Base-by-base conservation (phyloP, 1,139 yeast species). In the Chernovozyma aurita region DNA sequence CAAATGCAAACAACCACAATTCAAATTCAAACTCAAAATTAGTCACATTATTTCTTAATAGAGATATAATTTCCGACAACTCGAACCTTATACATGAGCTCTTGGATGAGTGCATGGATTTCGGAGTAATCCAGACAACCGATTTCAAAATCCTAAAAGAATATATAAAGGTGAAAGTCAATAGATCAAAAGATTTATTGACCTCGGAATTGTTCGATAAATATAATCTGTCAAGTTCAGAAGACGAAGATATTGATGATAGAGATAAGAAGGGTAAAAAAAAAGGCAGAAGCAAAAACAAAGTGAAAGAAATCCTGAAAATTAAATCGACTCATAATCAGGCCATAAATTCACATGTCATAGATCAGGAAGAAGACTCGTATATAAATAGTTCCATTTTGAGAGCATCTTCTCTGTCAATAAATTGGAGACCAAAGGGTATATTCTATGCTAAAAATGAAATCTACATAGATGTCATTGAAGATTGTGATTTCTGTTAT, bases 361-460 rank as follows among this genome's bases (percentile, higher is more conserved):
- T 61, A n/a, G 49, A 49, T 1, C 43, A 57, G 13, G 18, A 26
- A 14, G 46, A 53, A 3, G 44, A 49, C 16, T 13, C 30, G 4
- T 43, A 50, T 24, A 66, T 82, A 41, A 83, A 84, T 50, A 76
- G 85, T 32, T 75, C 85, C 14, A 74, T 84, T 12, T 64, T 53
- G 47, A 63, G 73, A 28, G 65, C 73, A 0, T 59, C 65, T 18
- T 58, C 67, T 2, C 70, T 63, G 61, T 57, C 70, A 0, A 63
- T 70, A 17, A 67, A 62, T 45, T 70, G 76, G 76, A 47, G 76
- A 35, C 74, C 73, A 8, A 69, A 69, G 45, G 76, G 76, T 12
- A 69, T 70, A 2, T 68, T 61, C 39, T 70, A 70, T 45, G 59
- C 72, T 15, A 70, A 70, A 37, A 70, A 70, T 49, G 76, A 70